A percentile compares a stretch with the other conserved stretches of the same genome.
phyloP scores from a whole-genome alignment of 2,329 filamentous ascomycete genomes.

The Exophiala dermatitidis region DNA sequence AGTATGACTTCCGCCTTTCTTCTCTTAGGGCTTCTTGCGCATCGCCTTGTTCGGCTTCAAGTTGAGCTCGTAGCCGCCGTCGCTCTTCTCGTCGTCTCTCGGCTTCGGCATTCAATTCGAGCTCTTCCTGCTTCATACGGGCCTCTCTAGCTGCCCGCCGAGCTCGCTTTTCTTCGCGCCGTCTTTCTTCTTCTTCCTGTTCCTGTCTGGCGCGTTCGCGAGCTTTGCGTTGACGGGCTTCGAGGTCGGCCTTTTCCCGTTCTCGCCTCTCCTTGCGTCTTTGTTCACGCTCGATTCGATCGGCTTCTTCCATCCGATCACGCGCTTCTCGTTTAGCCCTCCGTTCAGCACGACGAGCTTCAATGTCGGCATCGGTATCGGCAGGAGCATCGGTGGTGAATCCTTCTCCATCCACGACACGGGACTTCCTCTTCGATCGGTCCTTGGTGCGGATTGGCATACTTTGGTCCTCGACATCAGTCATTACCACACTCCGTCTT shows the following conservation, averaged over 20 bases:
- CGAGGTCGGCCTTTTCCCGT: conserved; percentile 51
- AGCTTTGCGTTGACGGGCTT: conserved; percentile 37
- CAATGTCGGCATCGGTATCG: conserved; percentile 51
- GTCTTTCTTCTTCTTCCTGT: conserved; percentile 50
- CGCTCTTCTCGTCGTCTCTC: conserved; percentile 36
- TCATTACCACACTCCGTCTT: conserved; percentile 24
- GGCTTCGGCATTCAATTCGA: conserved; percentile 32
- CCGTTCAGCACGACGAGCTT: conserved; percentile 58
- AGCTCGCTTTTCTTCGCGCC: conserved; percentile 53
- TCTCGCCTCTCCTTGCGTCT: conserved; percentile 41
- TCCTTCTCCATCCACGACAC: conserved; percentile 46
- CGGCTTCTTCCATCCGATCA: conserved; percentile 35
- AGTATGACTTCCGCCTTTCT: conserved; percentile 32
- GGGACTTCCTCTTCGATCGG: conserved; percentile 34
- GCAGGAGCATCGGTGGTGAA: conserved; percentile 41
- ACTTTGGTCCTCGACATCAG: conserved; percentile 23
- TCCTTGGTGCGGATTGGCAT: conserved; percentile 28
- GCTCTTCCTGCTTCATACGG: conserved; percentile 30
- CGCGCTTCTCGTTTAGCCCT: conserved; percentile 46
- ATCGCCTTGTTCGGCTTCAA: conserved; percentile 23
- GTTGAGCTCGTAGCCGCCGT: conserved; percentile 22
- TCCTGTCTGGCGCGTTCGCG: conserved; percentile 47
- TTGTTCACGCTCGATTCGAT: conserved; percentile 32
- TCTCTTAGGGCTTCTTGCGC: conserved; percentile 21
- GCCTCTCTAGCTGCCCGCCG: conserved; percentile 39